A percentile compares a stretch with the other conserved stretches of the same genome.
phyloP scores from a whole-genome alignment of 148 eudicot genomes.

The Gaultheria prostrata region DNA sequence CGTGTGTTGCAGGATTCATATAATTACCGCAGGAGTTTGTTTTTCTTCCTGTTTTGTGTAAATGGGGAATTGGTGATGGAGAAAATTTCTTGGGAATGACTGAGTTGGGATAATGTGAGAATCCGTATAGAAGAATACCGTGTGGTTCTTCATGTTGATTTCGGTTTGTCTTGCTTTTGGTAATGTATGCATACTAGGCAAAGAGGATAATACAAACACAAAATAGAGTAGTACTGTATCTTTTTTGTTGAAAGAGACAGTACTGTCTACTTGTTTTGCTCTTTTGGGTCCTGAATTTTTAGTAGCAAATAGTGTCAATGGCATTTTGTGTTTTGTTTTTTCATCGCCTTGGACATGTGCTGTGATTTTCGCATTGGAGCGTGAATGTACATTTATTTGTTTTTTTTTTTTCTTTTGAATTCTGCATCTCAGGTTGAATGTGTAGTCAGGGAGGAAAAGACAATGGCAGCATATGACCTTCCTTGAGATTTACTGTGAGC shows the following conservation, averaged over 20 bases:
- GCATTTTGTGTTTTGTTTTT: not conserved
- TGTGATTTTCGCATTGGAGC: not conserved
- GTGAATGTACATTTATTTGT: not conserved
- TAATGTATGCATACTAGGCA: not conserved
- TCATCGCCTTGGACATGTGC: not conserved
- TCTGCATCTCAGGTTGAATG: conserved; percentile 75
- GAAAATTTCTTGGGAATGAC: not conserved
- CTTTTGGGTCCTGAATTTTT: not conserved
- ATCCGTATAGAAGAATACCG: not conserved
- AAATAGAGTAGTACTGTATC: not conserved
- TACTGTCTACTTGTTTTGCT: not conserved
- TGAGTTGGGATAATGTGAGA: conserved; percentile 1
- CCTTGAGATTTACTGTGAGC: conserved; percentile 84
- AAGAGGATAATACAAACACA: not conserved
- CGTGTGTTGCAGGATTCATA: not conserved
- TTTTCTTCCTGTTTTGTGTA: not conserved
- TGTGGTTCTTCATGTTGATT: not conserved
- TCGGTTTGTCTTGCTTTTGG: not conserved
- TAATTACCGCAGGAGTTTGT: not conserved
- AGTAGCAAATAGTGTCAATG: not conserved
- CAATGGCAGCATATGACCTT: conserved; percentile 79
- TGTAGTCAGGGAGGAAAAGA: conserved; percentile 93
- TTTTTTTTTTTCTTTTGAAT: not conserved
- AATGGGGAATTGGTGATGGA: not conserved
- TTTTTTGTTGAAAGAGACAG: not conserved